These are phyloP conservation scores for Pelargonium cotyledonis DNA, from an alignment of 441 rosid genomes.

Conservation along the genomic window DNA sequence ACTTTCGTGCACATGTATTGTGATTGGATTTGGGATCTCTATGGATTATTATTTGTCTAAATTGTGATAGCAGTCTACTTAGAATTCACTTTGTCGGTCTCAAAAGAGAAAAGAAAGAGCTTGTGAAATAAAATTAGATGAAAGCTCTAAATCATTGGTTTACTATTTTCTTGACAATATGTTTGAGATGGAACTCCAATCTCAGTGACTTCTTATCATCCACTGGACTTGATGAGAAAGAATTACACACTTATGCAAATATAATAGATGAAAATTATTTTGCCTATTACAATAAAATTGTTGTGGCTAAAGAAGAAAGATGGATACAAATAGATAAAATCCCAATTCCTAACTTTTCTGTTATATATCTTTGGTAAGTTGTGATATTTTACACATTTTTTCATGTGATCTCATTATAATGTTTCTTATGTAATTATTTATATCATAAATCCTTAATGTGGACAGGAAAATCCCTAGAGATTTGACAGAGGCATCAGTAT, in stretches of 20 bases:
- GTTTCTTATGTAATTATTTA: not conserved
- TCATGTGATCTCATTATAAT: not conserved
- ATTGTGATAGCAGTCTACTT: not conserved
- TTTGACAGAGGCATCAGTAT: constrained; percentile 93
- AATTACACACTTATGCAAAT: no score
- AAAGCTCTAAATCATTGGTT: not conserved
- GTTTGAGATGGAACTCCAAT: not conserved
- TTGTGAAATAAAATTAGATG: not conserved
- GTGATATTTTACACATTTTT: no score
- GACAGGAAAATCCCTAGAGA: constrained; percentile 99
- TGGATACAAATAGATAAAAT: not conserved
- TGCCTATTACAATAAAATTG: not conserved
- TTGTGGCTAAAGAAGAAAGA: not conserved
- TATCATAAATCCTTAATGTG: constrained; percentile 16
- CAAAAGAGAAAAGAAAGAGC: not conserved
- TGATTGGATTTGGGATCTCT: not conserved
- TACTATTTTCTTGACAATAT: not conserved
- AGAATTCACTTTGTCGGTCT: not conserved
- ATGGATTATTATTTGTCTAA: not conserved
- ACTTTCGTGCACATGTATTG: not conserved
- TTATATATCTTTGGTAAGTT: not conserved
- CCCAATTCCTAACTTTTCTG: not conserved
- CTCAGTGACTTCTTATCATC: not conserved
- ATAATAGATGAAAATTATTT: no score
- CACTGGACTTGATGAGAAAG: no score